Conservation (phyloP, 2,329 filamentous ascomycete species). For the Fusarium scirpi region DNA sequence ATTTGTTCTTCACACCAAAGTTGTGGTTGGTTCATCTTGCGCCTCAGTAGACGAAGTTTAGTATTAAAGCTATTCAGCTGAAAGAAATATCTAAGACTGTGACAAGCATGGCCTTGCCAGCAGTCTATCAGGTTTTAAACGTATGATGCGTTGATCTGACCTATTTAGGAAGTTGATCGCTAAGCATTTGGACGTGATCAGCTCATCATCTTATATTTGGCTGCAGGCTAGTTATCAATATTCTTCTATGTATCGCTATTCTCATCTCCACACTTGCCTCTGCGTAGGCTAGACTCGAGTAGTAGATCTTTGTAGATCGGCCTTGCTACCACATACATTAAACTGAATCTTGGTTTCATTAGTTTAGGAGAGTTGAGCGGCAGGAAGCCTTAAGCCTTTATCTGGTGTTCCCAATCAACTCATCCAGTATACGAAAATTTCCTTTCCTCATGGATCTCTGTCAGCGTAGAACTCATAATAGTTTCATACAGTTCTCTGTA, state of each 20-base stretch:
- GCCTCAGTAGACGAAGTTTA: conserved; percentile 12
- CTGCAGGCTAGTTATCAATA: background rate
- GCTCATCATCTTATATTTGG: conserved; percentile 3
- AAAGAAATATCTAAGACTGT: background rate
- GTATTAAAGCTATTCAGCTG: conserved; percentile 1
- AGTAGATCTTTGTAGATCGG: conserved; percentile 31
- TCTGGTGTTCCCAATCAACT: background rate
- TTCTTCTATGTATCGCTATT: background rate
- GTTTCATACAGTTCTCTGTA: background rate
- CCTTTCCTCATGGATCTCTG: background rate
- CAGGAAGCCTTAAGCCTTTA: background rate
- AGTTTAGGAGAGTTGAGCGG: background rate
- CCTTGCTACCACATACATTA: conserved; percentile 10
- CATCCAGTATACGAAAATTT: background rate
- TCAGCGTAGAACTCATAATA: background rate
- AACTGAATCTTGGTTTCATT: conserved; percentile 11
- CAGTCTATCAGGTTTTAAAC: background rate
- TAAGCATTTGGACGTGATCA: conserved; percentile 7
- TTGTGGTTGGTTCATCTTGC: conserved; percentile 36
- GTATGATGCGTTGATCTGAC: background rate
- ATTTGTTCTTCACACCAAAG: conserved; percentile 43
- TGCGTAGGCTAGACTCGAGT: conserved; percentile 8
- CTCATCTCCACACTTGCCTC: conserved; percentile 20
- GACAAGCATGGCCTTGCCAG: background rate
- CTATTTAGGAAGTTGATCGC: background rate